Conservation (phyloP, 2,329 filamentous ascomycete genomes). For the Ascosphaera apis region DNA sequence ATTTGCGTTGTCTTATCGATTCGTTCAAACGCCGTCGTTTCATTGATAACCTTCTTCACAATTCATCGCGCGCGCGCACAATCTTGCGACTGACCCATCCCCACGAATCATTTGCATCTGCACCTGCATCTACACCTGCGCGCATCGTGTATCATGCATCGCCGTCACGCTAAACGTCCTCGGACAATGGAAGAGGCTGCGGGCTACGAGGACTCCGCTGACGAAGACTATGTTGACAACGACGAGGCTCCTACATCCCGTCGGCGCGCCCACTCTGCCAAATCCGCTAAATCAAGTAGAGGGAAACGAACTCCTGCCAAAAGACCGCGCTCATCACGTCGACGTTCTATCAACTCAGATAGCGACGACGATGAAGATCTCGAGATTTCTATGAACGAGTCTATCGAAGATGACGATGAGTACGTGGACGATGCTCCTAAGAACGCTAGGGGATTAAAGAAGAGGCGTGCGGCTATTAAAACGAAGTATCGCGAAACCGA, state of each 20-base stretch:
- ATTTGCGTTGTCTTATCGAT: too few species aligned
- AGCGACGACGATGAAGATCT: slow-evolving; percentile 17
- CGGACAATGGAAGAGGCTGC: slow-evolving; percentile 21
- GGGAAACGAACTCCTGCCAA: slow-evolving; percentile 11
- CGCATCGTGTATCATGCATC: too few species aligned
- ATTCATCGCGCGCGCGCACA: too few species aligned
- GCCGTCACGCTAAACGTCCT: too few species aligned
- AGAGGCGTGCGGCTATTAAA: slow-evolving; percentile 32
- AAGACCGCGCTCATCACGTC: slow-evolving; percentile 11
- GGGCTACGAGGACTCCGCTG: slow-evolving; percentile 21
- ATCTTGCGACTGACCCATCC: too few species aligned
- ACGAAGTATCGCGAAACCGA: slow-evolving; percentile 33
- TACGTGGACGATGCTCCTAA: slow-evolving; percentile 23
- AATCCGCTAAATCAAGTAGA: slow-evolving; percentile 12
- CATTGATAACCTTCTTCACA: too few species aligned
- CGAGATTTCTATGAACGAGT: slow-evolving; percentile 12
- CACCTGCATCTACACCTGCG: too few species aligned
- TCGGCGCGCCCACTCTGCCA: slow-evolving; percentile 7
- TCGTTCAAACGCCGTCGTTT: too few species aligned
- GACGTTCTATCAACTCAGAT: slow-evolving; percentile 20
- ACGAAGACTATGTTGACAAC: slow-evolving; percentile 21
- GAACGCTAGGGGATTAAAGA: slow-evolving; percentile 33
- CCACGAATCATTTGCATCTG: too few species aligned
- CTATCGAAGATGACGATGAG: slow-evolving; percentile 21
- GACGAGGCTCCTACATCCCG: slow-evolving; percentile 9